Evolutionary conservation across 257 asterid genomes (phyloP).

Genomic region (Capsicum chinense): DNA sequence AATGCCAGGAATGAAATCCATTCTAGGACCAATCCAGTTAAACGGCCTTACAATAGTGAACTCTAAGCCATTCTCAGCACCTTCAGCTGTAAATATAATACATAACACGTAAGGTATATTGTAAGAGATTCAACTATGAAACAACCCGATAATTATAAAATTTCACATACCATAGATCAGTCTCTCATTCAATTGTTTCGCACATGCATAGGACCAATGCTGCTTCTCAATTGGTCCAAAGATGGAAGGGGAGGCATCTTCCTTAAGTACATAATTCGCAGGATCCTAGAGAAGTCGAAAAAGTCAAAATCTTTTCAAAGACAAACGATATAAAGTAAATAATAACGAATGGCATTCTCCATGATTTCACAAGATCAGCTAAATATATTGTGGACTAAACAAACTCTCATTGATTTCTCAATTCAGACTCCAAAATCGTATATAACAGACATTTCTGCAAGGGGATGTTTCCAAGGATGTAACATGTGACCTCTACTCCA

Average conservation of each 20-base stretch:
- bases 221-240: conserved; percentile 97
- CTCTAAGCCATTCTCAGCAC: conserved; percentile 94
- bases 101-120: conserved; percentile 20
- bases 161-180: conserved; percentile 75
- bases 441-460: too few relatives aligned
- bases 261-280: conserved; percentile 69
- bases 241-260: conserved; percentile 90
- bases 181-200: conserved; percentile 93
- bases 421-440: background rate
- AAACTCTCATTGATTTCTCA: background rate
- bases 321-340: background rate
- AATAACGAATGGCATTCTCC: background rate
- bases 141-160: conserved; percentile 30
- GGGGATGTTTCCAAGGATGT: too few relatives aligned
- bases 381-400: background rate
- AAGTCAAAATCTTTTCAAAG: conserved; percentile 31
- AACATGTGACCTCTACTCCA: too few relatives aligned
- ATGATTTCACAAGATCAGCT: background rate
- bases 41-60: conserved; percentile 95
- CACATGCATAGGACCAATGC: conserved; percentile 98
- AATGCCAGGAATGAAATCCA: conserved; percentile 96
- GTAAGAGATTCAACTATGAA: conserved; percentile 25
- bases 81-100: conserved; percentile 72
- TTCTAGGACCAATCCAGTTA: conserved; percentile 98
- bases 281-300: conserved; percentile 64